These are phyloP conservation scores for Colletotrichum magnum DNA, from an alignment of 2,329 filamentous ascomycete genomes.

Conservation along the genomic window DNA sequence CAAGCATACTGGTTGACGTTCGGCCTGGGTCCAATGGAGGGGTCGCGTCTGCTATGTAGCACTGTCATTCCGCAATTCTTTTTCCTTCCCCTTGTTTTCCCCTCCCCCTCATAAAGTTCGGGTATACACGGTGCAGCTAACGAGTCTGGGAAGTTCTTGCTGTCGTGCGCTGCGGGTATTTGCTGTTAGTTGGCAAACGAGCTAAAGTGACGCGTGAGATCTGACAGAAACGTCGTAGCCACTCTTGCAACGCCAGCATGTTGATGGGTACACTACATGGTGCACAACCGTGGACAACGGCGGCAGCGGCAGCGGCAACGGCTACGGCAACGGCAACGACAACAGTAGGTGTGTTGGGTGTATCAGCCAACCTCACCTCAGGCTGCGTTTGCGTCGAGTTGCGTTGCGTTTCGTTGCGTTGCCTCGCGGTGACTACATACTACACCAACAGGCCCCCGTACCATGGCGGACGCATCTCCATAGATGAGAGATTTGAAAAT, in stretches of 20 bases:
- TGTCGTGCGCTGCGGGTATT: conserved; percentile 21
- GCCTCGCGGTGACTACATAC: no score
- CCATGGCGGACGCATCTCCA: no score
- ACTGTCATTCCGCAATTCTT: no score
- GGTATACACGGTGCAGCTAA: conserved; percentile 9
- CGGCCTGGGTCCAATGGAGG: no score
- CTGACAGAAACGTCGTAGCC: conserved; percentile 32
- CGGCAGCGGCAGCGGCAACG: conserved; percentile 3
- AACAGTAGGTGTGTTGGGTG: background rate
- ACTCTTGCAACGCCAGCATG: conserved; percentile 26
- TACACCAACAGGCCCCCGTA: no score
- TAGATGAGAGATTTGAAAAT: no score
- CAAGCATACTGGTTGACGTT: no score
- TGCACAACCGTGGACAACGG: background rate
- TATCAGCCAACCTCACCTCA: background rate
- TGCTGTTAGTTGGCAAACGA: conserved; percentile 34
- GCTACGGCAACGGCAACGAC: background rate
- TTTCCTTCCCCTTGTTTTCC: background rate
- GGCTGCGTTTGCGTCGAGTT: background rate
- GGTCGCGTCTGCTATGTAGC: no score
- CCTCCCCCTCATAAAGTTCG: background rate
- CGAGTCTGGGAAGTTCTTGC: background rate
- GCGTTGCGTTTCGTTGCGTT: background rate
- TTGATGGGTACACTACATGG: background rate
- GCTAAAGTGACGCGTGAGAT: conserved; percentile 35